phyloP scores from a whole-genome alignment of 1,139 yeast genomes.

The Pichia sp. region DNA sequence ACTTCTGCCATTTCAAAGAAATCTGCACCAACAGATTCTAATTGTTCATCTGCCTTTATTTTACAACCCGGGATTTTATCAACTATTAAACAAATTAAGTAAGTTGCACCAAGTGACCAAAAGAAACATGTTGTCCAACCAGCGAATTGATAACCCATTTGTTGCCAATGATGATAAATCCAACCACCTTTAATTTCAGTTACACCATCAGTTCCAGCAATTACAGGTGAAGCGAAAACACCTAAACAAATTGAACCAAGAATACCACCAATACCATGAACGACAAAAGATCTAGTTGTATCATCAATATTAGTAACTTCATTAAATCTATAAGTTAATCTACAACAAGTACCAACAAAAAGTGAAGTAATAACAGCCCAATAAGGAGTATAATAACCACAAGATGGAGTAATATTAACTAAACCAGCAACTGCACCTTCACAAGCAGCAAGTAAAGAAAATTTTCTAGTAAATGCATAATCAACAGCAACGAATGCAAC shows the following conservation, averaged over 20 bases:
- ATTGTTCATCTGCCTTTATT: slow-evolving; percentile 38
- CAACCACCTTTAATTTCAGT: slow-evolving; percentile 45
- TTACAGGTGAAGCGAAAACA: slow-evolving; percentile 41
- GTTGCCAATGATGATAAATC: slow-evolving; percentile 44
- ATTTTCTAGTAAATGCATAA: slow-evolving; percentile 33
- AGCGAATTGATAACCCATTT: slow-evolving; percentile 46
- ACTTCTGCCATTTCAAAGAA: slow-evolving; percentile 33
- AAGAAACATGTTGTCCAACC: slow-evolving; percentile 34
- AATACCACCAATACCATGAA: slow-evolving; percentile 46
- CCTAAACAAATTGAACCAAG: slow-evolving; percentile 40
- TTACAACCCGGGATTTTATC: slow-evolving; percentile 43
- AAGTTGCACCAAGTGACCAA: slow-evolving; percentile 40
- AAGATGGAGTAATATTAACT: slow-evolving; percentile 47
- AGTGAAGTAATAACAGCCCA: slow-evolving; percentile 41
- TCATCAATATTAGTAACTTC: slow-evolving; percentile 43
- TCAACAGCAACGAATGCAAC: slow-evolving; percentile 36
- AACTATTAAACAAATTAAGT: slow-evolving; percentile 36
- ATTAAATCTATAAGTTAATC: slow-evolving; percentile 34
- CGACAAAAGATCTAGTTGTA: slow-evolving; percentile 40
- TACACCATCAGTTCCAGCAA: slow-evolving; percentile 42
- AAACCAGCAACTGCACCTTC: slow-evolving; percentile 45
- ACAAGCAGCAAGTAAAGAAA: slow-evolving; percentile 41
- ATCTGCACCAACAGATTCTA: slow-evolving; percentile 46
- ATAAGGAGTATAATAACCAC: slow-evolving; percentile 46
- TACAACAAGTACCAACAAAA: slow-evolving; percentile 38